Conservation (phyloP, 2,329 filamentous ascomycete species). For the Fonsecaea nubica region DNA sequence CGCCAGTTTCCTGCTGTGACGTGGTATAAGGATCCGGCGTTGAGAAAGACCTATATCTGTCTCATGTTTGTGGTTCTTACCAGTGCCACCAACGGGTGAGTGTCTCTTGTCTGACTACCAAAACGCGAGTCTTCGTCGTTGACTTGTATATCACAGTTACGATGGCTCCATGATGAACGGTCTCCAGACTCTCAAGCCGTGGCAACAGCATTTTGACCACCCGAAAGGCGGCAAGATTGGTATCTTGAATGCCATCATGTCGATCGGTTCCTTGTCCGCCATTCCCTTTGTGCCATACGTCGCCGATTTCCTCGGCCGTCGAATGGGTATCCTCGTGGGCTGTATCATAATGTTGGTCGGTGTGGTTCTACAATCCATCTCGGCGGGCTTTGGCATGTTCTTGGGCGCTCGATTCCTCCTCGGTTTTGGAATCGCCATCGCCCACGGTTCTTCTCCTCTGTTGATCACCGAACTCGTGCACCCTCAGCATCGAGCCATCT, state of each 20-base stretch:
- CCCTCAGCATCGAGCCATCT: constrained; percentile 57
- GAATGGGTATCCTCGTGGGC: constrained; percentile 54
- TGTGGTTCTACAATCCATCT: constrained; percentile 43
- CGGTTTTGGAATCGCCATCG: constrained; percentile 65
- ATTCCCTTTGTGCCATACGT: constrained; percentile 58
- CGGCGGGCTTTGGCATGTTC: constrained; percentile 54
- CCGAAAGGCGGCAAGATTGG: constrained; percentile 34
- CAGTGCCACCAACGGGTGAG: constrained; percentile 53
- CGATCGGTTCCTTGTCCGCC: constrained; percentile 55
- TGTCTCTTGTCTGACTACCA: neutral
- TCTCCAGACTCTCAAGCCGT: constrained; percentile 32
- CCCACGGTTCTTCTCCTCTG: constrained; percentile 46
- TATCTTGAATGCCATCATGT: constrained; percentile 37
- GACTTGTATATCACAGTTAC: constrained; percentile 23
- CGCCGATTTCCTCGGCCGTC: constrained; percentile 56
- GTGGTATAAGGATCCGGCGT: constrained; percentile 64
- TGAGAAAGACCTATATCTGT: constrained; percentile 64
- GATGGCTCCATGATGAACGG: constrained; percentile 40
- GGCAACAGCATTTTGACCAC: constrained; percentile 38
- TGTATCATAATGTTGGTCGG: constrained; percentile 40
- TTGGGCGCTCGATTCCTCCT: constrained; percentile 67
- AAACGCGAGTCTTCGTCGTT: neutral
- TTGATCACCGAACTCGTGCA: constrained; percentile 56
- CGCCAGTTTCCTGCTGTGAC: constrained; percentile 59
- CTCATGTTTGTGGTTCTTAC: constrained; percentile 64